phyloP scores from a whole-genome alignment of 1,284 basidiomycete genomes.

The Macrocystidia cucumis region DNA sequence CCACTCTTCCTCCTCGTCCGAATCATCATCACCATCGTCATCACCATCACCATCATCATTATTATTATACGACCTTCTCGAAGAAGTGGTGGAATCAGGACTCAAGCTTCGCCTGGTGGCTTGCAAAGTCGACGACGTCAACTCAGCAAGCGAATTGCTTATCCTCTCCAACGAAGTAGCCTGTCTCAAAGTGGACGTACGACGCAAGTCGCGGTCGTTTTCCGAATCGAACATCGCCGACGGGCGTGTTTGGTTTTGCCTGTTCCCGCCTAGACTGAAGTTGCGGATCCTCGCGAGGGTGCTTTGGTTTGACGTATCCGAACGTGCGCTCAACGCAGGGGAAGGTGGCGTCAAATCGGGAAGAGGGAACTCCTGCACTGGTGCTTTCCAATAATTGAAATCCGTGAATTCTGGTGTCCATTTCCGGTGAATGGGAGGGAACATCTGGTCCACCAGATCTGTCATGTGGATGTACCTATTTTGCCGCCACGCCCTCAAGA shows the following conservation, averaged over 20 bases:
- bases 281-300: slow-evolving; percentile 75
- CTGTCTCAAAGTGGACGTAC: slow-evolving; percentile 43
- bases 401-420: slow-evolving; percentile 91
- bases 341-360: slow-evolving; percentile 91
- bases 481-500: background rate
- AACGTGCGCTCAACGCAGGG: slow-evolving; percentile 87
- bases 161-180: slow-evolving; percentile 69
- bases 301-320: slow-evolving; percentile 71
- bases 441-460: slow-evolving; percentile 98
- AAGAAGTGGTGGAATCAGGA: slow-evolving; percentile 40
- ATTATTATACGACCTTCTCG: slow-evolving; percentile 32
- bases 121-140: slow-evolving; percentile 32
- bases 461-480: slow-evolving; percentile 93
- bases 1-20: slow-evolving; percentile 46
- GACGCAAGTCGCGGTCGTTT: slow-evolving; percentile 15
- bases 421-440: slow-evolving; percentile 90
- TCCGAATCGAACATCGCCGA: slow-evolving; percentile 5
- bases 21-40: slow-evolving; percentile 29
- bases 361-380: slow-evolving; percentile 72
- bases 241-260: slow-evolving; percentile 27
- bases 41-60: slow-evolving; percentile 49
- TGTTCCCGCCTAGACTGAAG: slow-evolving; percentile 62
- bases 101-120: slow-evolving; percentile 36
- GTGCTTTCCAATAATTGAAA: slow-evolving; percentile 93
- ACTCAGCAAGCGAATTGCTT: slow-evolving; percentile 42